Evolutionary conservation across 129 eudicot species (phyloP).

Genomic region (Pittosporum tobira): DNA sequence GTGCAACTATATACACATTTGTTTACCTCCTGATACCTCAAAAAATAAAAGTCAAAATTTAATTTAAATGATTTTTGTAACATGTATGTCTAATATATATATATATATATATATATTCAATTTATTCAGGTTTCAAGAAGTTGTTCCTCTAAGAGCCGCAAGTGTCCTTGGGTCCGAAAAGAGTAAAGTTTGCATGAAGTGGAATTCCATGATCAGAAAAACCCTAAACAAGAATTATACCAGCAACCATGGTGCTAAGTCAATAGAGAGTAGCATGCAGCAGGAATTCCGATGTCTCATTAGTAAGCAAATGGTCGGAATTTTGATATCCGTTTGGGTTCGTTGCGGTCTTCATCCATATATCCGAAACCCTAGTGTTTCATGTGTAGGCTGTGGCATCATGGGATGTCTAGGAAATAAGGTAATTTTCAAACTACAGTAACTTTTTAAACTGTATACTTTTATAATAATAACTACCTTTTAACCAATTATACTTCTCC

Average conservation of each 20-base stretch:
- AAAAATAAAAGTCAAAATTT: background rate
- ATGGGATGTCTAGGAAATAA: slow-evolving; percentile 82
- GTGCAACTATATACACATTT: no score
- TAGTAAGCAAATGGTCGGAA: slow-evolving; percentile 74
- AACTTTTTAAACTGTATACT: no score
- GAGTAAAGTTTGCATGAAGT: slow-evolving; percentile 34
- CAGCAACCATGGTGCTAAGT: background rate
- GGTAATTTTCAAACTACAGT: slow-evolving; percentile 25
- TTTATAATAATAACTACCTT: no score
- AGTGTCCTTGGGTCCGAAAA: slow-evolving; percentile 52
- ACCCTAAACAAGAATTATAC: slow-evolving; percentile 34
- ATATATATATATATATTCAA: no score
- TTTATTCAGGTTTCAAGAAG: slow-evolving; percentile 67
- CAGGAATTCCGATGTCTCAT: slow-evolving; percentile 39
- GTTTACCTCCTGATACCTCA: no score
- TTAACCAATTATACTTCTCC: background rate
- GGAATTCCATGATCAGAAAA: slow-evolving; percentile 51
- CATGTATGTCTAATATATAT: background rate
- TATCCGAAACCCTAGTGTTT: slow-evolving; percentile 42
- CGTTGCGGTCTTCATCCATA: slow-evolving; percentile 45
- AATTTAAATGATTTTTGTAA: background rate
- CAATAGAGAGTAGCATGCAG: slow-evolving; percentile 11
- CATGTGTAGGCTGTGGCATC: slow-evolving; percentile 80
- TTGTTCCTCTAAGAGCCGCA: slow-evolving; percentile 58
- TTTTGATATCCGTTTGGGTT: slow-evolving; percentile 66